Conservation (phyloP, 2,329 filamentous ascomycete species). For the Pochonia chlamydosporia region DNA sequence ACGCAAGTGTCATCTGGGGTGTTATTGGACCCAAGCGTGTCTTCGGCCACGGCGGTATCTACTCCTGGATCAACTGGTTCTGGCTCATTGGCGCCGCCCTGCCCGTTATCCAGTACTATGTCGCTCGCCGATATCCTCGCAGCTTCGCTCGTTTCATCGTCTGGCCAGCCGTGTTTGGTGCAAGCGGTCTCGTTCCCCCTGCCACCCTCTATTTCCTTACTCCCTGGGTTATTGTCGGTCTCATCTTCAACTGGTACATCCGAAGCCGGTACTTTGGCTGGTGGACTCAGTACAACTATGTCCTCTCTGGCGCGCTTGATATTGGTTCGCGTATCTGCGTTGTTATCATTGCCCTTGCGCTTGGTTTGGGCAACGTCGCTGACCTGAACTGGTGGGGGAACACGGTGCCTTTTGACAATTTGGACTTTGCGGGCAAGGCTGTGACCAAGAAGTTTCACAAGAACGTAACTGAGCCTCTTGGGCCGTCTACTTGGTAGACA, state of each 20-base stretch:
- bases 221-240: slow-evolving; percentile 48
- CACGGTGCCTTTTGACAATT: slow-evolving; percentile 19
- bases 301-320: slow-evolving; percentile 52
- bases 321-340: slow-evolving; percentile 52
- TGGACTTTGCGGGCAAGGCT: slow-evolving; percentile 21
- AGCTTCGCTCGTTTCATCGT: slow-evolving; percentile 42
- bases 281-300: slow-evolving; percentile 55
- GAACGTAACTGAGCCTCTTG: slow-evolving; percentile 20
- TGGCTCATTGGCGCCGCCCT: slow-evolving; percentile 46
- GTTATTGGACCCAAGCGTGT: slow-evolving; percentile 40
- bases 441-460: slow-evolving; percentile 21
- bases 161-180: slow-evolving; percentile 48
- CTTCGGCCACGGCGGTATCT: slow-evolving; percentile 29
- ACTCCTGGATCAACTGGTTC: slow-evolving; percentile 46
- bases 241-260: slow-evolving; percentile 49
- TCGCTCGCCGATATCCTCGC: slow-evolving; percentile 41
- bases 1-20: slow-evolving; percentile 55
- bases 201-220: slow-evolving; percentile 51
- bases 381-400: slow-evolving; percentile 46
- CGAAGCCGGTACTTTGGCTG: slow-evolving; percentile 44
- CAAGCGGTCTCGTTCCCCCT: slow-evolving; percentile 43
- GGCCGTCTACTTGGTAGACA: slow-evolving; percentile 21
- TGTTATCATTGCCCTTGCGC: slow-evolving; percentile 41
- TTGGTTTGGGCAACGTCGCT: slow-evolving; percentile 36
- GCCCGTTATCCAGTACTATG: slow-evolving; percentile 42